These are phyloP conservation scores for Amanita rimosa DNA, from an alignment of 768 basidiomycete species.

Conservation along the genomic window DNA sequence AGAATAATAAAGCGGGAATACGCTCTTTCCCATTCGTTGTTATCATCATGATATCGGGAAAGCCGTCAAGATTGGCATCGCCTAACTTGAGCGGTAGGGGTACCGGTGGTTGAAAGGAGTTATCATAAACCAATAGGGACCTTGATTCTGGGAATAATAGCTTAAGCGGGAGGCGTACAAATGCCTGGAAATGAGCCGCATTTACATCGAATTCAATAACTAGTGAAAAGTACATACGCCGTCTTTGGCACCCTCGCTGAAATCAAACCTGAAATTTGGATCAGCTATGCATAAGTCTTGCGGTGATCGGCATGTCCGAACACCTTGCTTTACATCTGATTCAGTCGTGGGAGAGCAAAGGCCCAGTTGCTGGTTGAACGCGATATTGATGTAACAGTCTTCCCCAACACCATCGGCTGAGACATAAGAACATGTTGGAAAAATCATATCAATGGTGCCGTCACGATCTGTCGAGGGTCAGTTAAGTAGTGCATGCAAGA, in stretches of 20 bases:
- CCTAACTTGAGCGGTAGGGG: constrained; percentile 77
- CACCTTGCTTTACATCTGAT: constrained; percentile 35
- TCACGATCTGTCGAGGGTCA: constrained; percentile 58
- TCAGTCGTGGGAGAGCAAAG: constrained; percentile 57
- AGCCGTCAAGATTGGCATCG: constrained; percentile 90
- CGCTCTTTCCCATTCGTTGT: constrained; percentile 30
- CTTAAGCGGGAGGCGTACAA: constrained; percentile 54
- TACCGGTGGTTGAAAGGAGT: constrained; percentile 48
- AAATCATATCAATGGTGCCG: constrained; percentile 92
- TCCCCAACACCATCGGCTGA: constrained; percentile 64
- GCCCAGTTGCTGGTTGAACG: constrained; percentile 84
- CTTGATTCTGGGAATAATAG: constrained; percentile 40
- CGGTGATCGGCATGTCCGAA: constrained; percentile 58
- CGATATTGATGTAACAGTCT: constrained; percentile 80
- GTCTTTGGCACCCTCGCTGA: constrained; percentile 38
- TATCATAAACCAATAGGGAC: constrained; percentile 63
- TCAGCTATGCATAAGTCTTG: constrained; percentile 79
- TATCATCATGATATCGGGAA: constrained; percentile 73
- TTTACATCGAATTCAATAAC: not conserved
- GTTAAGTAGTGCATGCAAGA: not conserved
- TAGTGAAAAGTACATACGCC: constrained; percentile 10
- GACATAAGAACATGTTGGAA: constrained; percentile 72
- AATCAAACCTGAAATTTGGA: constrained; percentile 66
- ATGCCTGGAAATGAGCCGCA: constrained; percentile 32
- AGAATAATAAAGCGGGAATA: constrained; percentile 52